phyloP scores from a whole-genome alignment of 2,329 filamentous ascomycete genomes.

The Colletotrichum sublineola region DNA sequence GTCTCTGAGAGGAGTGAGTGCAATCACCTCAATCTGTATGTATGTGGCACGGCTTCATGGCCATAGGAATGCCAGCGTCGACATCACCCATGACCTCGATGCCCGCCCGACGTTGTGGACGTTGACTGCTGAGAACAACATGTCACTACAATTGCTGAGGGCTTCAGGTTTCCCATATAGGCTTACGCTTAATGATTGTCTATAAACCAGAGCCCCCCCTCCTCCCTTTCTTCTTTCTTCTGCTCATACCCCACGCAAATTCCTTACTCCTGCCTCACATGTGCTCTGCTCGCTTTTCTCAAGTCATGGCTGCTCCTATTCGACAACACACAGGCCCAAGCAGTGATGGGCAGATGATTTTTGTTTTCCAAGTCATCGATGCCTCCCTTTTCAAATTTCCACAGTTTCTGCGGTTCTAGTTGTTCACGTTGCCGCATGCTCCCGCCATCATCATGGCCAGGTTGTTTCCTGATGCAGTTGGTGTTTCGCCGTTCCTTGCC shows the following conservation, averaged over 20 bases:
- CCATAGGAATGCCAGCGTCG: too few species aligned
- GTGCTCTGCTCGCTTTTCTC: background rate
- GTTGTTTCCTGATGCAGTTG: background rate
- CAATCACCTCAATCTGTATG: accelerated
- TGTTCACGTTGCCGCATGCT: background rate
- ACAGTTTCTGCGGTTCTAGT: background rate
- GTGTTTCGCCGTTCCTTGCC: background rate
- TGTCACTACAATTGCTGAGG: background rate
- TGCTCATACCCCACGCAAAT: background rate
- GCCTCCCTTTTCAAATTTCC: background rate
- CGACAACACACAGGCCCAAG: background rate
- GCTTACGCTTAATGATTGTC: background rate
- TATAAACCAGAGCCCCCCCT: background rate
- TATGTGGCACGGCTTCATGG: background rate
- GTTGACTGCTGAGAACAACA: too few species aligned
- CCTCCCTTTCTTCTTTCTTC: background rate
- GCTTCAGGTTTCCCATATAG: background rate
- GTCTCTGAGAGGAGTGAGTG: background rate
- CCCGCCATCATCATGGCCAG: background rate
- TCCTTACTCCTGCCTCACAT: background rate
- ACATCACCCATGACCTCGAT: too few species aligned
- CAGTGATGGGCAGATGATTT: background rate
- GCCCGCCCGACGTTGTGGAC: too few species aligned
- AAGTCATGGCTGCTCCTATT: background rate
- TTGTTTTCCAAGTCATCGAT: background rate